phyloP scores from a whole-genome alignment of 2,329 filamentous ascomycete genomes.

The Fusarium coicis region DNA sequence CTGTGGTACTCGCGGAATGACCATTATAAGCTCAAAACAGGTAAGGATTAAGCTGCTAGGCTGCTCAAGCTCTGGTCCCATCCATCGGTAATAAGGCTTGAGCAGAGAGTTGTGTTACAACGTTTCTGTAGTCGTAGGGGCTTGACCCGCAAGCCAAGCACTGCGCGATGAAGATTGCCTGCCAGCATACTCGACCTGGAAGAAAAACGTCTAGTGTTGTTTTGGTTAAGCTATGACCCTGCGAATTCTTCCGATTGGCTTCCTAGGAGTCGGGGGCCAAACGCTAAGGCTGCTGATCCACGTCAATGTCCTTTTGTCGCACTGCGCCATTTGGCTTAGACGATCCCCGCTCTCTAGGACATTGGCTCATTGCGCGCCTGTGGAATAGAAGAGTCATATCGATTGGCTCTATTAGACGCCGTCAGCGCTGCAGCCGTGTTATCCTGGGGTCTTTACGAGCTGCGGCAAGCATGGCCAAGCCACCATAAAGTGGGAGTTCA shows the following conservation, averaged over 20 bases:
- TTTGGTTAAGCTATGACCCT: constrained; percentile 36
- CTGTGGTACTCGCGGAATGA: not conserved
- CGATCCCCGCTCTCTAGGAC: constrained; percentile 19
- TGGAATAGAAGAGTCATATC: constrained; percentile 11
- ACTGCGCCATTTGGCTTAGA: constrained; percentile 35
- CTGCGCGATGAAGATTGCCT: constrained; percentile 34
- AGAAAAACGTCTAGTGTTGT: constrained; percentile 22
- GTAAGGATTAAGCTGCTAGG: not conserved
- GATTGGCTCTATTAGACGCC: constrained; percentile 50
- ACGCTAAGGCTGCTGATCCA: constrained; percentile 46
- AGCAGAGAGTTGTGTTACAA: constrained; percentile 4
- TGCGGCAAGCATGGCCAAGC: constrained; percentile 30
- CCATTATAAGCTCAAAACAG: constrained; percentile 1
- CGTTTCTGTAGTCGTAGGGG: constrained; percentile 12
- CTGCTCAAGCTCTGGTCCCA: not conserved
- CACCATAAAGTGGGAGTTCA: constrained; percentile 28
- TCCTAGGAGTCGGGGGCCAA: constrained; percentile 33
- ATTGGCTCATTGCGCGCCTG: constrained; percentile 40
- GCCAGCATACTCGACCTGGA: constrained; percentile 40
- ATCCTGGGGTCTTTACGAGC: constrained; percentile 25
- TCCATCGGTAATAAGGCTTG: constrained; percentile 4
- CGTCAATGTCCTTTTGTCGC: constrained; percentile 48
- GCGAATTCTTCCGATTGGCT: constrained; percentile 48
- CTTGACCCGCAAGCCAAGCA: constrained; percentile 24
- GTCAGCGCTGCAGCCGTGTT: constrained; percentile 20